Base-by-base conservation (phyloP, 768 basidiomycete species). In the Mrakia frigida region DNA sequence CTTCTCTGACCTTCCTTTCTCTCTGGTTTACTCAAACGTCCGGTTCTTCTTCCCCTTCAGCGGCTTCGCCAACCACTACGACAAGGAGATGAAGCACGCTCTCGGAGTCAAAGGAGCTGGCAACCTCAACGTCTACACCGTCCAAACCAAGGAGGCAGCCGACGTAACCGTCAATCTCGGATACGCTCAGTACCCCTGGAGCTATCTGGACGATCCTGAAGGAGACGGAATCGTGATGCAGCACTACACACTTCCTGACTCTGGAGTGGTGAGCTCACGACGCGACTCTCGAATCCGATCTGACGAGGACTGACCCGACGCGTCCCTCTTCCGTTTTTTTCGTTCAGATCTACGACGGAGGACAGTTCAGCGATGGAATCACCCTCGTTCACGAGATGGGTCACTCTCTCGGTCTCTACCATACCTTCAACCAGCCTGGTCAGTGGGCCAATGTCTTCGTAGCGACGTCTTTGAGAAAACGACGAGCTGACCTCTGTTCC, bases 41-140 rank as follows among this genome's bases (percentile, higher is more conserved):
- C 43, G 9, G 43, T 46, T 18, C 43, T 46, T 7, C 7, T 18
- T 46, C 43, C 18, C 43, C 43, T 46, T 46, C 43, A 46, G 43
- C 43, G 43, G 43, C 43, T 46, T 18, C 43, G 43, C 7, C 7
- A 46, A 46, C 43, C 18, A 7, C 18, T 28, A n/a, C 25, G 56
- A 25, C 13, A 56, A 25, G 10, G 9, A 25, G 9, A 56, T 56
- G 56, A 56, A 56, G 25, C 28, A 25, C n/a, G 28, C 23, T 25
- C 56, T 56, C 4, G 56, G 13, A 25, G 25, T 56, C 28, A n/a
- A 25, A 9, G 56, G 56, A 9, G 61, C 61, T 16, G 13, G 23
- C 61, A 37, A 63, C 21, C 61, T 63, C 14, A 63, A 63, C 61
- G 61, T 63, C 31, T 63, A 63, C 35, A 63, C 61, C 61, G 31